A percentile compares a stretch with the other conserved stretches of the same genome.
These are phyloP conservation scores for Leccinum ochraceum DNA, from an alignment of 768 basidiomycete genomes.

Conservation along the genomic window DNA sequence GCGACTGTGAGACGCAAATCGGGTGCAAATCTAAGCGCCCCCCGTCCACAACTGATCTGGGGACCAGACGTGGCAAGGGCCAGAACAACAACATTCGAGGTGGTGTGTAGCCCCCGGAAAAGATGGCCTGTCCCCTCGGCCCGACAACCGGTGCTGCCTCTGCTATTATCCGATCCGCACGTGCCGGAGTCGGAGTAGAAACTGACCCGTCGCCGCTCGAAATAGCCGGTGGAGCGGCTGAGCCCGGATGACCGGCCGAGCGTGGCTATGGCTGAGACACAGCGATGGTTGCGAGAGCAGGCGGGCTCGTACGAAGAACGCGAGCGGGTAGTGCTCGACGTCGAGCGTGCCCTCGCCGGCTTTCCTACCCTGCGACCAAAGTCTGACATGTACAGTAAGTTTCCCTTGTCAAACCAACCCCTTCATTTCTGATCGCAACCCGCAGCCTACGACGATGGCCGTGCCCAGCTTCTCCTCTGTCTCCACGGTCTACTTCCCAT, in stretches of 20 bases:
- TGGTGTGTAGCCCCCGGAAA: background rate
- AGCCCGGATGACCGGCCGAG: background rate
- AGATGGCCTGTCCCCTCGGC: background rate
- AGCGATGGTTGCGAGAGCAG: slow-evolving; percentile 68
- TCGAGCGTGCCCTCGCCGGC: slow-evolving; percentile 57
- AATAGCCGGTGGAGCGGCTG: background rate
- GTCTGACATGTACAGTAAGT: slow-evolving; percentile 75
- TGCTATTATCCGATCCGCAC: background rate
- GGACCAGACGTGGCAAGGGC: slow-evolving; percentile 17
- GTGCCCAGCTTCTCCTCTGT: slow-evolving; percentile 88
- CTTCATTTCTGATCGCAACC: slow-evolving; percentile 4
- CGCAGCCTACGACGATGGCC: slow-evolving; percentile 90
- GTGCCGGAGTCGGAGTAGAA: slow-evolving; percentile 17
- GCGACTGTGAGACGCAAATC: slow-evolving; percentile 19
- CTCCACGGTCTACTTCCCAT: slow-evolving; percentile 92
- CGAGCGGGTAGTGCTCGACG: slow-evolving; percentile 63
- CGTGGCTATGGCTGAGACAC: slow-evolving; percentile 34
- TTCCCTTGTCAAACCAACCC: slow-evolving; percentile 13
- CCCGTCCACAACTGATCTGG: slow-evolving; percentile 10
- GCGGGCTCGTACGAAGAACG: slow-evolving; percentile 53
- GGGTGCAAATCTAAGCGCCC: slow-evolving; percentile 26
- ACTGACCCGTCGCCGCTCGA: slow-evolving; percentile 12
- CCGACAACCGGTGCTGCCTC: background rate
- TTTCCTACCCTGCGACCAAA: slow-evolving; percentile 68
- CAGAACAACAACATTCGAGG: slow-evolving; percentile 11